Conservation (phyloP, 225 moss, liverwort and hornwort species). For the Asterella californica region DNA sequence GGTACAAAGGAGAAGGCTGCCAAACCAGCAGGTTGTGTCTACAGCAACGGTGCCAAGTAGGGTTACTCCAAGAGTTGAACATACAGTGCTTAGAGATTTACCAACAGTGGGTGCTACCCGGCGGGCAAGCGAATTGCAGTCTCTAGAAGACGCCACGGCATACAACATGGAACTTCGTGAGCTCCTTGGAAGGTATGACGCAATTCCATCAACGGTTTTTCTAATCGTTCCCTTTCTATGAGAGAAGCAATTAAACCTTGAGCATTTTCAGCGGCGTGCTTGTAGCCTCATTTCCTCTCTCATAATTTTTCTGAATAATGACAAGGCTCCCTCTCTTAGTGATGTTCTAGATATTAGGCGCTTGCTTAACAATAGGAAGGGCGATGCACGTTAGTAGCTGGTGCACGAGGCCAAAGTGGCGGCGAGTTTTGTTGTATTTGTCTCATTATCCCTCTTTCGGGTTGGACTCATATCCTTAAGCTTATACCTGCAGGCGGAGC, state of each 20-base stretch:
- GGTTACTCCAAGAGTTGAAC: slow-evolving; percentile 21
- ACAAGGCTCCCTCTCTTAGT: no score
- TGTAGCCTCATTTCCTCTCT: no score
- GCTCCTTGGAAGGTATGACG: slow-evolving; percentile 63
- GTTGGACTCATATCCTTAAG: background rate
- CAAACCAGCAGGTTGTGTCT: slow-evolving; percentile 30
- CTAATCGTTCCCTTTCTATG: no score
- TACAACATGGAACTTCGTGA: slow-evolving; percentile 84
- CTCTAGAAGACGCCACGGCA: slow-evolving; percentile 56
- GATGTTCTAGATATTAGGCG: no score
- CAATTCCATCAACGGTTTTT: background rate
- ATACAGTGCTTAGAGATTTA: slow-evolving; percentile 19
- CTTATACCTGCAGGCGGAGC: slow-evolving; percentile 49
- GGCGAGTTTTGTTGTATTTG: no score
- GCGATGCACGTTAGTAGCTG: no score
- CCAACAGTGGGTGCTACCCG: slow-evolving; percentile 42
- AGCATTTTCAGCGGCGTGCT: no score
- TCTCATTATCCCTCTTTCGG: background rate
- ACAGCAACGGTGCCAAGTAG: slow-evolving; percentile 27
- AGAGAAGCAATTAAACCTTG: background rate
- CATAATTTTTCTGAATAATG: no score
- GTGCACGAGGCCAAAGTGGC: no score
- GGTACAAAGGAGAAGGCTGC: slow-evolving; percentile 37
- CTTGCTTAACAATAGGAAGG: no score
- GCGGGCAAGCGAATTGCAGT: slow-evolving; percentile 40